Conservation (phyloP, 257 asterid species). For the Solanum medicagineum region DNA sequence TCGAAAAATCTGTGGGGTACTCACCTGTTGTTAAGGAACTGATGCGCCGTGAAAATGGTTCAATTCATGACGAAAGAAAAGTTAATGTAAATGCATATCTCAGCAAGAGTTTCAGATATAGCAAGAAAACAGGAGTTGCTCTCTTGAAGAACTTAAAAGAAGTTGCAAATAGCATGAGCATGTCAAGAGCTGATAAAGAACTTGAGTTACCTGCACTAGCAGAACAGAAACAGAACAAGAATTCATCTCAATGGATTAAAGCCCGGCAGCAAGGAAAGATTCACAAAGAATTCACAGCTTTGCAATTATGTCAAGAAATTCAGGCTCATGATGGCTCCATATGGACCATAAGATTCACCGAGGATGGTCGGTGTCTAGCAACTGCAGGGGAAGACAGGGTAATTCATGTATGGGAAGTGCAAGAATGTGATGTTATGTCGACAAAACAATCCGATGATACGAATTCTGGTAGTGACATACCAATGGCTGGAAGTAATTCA, state of each 20-base stretch:
- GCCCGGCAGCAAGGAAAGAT: constrained; percentile 13
- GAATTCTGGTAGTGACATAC: neutral
- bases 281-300: constrained; percentile 9
- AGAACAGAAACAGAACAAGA: neutral
- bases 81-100: constrained; percentile 2
- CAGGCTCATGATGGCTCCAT: constrained; percentile 19
- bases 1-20: constrained; percentile 11
- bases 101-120: constrained; percentile 6
- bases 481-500: neutral
- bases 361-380: constrained; percentile 4
- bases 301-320: constrained; percentile 12
- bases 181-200: neutral
- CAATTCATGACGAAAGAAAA: neutral
- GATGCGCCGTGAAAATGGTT: constrained; percentile 7
- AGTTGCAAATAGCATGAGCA: constrained; percentile 5
- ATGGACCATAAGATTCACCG: constrained; percentile 9
- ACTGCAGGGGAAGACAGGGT: constrained; percentile 16
- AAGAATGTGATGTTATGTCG: constrained; percentile 13
- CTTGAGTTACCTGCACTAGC: neutral
- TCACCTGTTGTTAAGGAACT: constrained; percentile 16
- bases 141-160: constrained; percentile 9
- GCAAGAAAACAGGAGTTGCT: constrained; percentile 9
- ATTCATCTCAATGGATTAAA: constrained; percentile 11
- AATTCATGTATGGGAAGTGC: constrained; percentile 15
- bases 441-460: neutral